phyloP scores from a whole-genome alignment of 208 protist species.

The Leishmania gerbilli region DNA sequence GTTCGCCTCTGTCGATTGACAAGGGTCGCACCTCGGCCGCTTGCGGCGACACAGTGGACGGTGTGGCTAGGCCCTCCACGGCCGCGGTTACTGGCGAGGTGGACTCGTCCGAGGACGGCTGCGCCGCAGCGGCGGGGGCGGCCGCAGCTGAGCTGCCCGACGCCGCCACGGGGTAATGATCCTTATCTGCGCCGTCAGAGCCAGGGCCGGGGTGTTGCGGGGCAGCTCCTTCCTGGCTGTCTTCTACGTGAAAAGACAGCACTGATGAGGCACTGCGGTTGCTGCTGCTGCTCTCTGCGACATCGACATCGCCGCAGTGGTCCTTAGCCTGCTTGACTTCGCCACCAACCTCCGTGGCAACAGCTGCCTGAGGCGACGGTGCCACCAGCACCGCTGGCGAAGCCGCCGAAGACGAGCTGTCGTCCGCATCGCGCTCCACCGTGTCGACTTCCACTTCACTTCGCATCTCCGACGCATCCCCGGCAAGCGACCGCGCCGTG shows the following conservation, averaged over 20 bases:
- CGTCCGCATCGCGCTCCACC: background rate
- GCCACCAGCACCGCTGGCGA: background rate
- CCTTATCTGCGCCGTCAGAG: background rate
- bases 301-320: background rate
- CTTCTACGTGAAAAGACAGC: background rate
- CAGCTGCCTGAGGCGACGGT: background rate
- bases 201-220: background rate
- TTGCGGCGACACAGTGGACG: background rate
- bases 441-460: background rate
- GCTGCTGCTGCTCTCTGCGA: slow-evolving; percentile 3
- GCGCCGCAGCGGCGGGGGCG: background rate
- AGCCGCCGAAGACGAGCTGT: background rate
- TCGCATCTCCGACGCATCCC: background rate
- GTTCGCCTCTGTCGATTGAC: slow-evolving; percentile 11
- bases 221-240: background rate
- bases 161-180: background rate
- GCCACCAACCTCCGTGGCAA: background rate
- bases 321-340: background rate
- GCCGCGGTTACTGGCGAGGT: background rate
- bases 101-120: background rate
- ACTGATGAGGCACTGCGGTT: background rate
- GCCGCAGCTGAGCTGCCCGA: background rate
- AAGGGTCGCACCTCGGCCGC: background rate
- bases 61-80: background rate
- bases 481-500: background rate